Conservation (phyloP, 2,329 filamentous ascomycete genomes). For the Alternaria consortialis region DNA sequence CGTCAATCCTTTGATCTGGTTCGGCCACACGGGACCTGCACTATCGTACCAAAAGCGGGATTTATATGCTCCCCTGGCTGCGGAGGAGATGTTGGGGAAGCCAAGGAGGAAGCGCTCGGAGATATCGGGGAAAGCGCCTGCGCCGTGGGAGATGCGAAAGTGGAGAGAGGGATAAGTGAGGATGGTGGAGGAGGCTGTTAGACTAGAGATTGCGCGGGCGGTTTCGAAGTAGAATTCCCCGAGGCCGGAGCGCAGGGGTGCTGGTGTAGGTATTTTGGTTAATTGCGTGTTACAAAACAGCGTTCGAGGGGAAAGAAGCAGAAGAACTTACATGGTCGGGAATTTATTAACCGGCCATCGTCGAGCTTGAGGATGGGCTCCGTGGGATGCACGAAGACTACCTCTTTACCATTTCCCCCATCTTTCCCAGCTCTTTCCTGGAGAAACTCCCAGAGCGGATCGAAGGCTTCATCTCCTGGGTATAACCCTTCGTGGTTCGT, state of each 20-base stretch:
- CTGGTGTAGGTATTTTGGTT: constrained; percentile 18
- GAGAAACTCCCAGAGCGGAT: constrained; percentile 39
- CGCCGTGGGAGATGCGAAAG: constrained; percentile 48
- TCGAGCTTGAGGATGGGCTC: constrained; percentile 44
- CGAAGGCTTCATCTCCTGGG: constrained; percentile 40
- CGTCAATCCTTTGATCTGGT: constrained; percentile 48
- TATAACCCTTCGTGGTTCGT: constrained; percentile 49
- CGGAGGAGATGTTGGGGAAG: constrained; percentile 36
- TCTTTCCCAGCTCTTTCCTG: constrained; percentile 23
- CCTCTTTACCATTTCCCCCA: constrained; percentile 27
- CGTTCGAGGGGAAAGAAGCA: background rate
- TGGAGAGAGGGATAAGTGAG: constrained; percentile 42
- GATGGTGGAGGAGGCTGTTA: constrained; percentile 42
- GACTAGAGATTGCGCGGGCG: constrained; percentile 45
- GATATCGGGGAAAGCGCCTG: constrained; percentile 50
- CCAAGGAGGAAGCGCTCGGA: constrained; percentile 47
- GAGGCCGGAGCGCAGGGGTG: constrained; percentile 45
- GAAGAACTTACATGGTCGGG: constrained; percentile 43
- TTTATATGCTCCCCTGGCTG: constrained; percentile 40
- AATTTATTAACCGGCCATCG: constrained; percentile 36
- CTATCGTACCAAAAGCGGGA: constrained; percentile 50
- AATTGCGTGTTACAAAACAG: background rate
- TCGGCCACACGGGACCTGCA: constrained; percentile 49
- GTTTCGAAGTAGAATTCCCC: constrained; percentile 53
- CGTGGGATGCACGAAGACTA: constrained; percentile 49